These are phyloP conservation scores for Candida anglica DNA, from an alignment of 805 yeast species.

Conservation along the genomic window DNA sequence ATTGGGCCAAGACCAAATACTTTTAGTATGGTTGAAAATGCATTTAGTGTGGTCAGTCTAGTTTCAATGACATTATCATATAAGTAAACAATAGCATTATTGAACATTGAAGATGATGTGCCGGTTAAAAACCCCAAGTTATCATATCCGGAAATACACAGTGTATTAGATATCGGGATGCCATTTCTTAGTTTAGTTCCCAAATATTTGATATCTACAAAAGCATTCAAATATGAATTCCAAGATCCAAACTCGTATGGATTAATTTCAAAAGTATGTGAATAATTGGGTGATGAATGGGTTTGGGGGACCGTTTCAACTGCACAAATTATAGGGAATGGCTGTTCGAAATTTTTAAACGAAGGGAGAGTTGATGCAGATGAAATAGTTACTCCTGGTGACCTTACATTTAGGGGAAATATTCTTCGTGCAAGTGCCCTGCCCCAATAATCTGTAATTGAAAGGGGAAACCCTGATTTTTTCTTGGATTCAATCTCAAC, in stretches of 20 bases:
- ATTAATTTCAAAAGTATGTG: constrained; percentile 52
- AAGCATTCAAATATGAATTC: constrained; percentile 46
- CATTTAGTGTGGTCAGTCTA: constrained; percentile 25
- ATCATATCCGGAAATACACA: constrained; percentile 53
- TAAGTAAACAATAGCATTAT: constrained; percentile 46
- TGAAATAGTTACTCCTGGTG: constrained; percentile 36
- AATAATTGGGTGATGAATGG: constrained; percentile 23
- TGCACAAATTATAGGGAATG: constrained; percentile 46
- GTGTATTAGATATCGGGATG: constrained; percentile 13
- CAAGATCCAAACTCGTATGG: constrained; percentile 71
- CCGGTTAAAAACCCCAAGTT: constrained; percentile 58
- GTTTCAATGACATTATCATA: constrained; percentile 36
- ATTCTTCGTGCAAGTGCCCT: constrained; percentile 50
- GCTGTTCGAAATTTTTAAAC: constrained; percentile 38
- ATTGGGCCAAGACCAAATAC: constrained; percentile 40
- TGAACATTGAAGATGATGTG: constrained; percentile 62
- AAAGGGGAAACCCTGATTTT: constrained; percentile 48
- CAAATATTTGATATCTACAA: constrained; percentile 47
- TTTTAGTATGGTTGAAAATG: constrained; percentile 34
- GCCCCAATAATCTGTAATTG: constrained; percentile 70
- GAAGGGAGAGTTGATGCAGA: constrained; percentile 32
- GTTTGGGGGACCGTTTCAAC: constrained; percentile 15
- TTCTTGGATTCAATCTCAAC: constrained; percentile 51
- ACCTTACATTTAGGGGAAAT: constrained; percentile 30
- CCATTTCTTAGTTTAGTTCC: constrained; percentile 51